Evolutionary conservation across 1,139 yeast species (phyloP).

Genomic region (Diutina mesorugosa): DNA sequence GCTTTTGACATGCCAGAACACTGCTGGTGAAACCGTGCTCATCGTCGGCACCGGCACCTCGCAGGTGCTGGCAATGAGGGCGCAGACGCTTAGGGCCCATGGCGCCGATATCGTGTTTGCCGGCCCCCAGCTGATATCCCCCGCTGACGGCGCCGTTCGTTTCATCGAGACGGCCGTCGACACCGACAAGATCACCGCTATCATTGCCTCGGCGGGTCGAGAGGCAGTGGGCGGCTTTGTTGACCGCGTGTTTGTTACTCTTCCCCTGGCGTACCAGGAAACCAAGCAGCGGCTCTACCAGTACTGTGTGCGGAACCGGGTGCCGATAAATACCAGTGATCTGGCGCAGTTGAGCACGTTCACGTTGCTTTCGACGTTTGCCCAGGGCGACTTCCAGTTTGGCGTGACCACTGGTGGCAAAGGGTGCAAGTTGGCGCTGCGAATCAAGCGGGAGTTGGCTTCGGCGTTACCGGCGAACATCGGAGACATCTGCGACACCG

Average conservation of each 20-base stretch:
- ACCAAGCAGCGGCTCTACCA: slow-evolving; percentile 28
- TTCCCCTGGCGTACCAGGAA: slow-evolving; percentile 14
- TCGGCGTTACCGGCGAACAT: slow-evolving; percentile 56
- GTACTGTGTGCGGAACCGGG: slow-evolving; percentile 46
- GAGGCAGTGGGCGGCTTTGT: slow-evolving; percentile 47
- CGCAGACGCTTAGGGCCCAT: background rate
- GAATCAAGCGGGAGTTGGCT: slow-evolving; percentile 66
- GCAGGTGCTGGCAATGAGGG: background rate
- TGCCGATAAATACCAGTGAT: slow-evolving; percentile 76
- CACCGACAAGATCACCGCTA: background rate
- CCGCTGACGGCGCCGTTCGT: background rate
- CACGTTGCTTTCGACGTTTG: slow-evolving; percentile 59
- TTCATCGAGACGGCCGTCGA: background rate
- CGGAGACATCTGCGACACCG: slow-evolving; percentile 51
- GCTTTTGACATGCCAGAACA: background rate
- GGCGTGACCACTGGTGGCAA: slow-evolving; percentile 83
- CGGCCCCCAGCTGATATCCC: background rate
- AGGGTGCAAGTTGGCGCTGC: slow-evolving; percentile 77
- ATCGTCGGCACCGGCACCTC: background rate
- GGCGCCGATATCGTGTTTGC: background rate
- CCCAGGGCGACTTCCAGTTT: slow-evolving; percentile 64
- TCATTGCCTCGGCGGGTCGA: slow-evolving; percentile 45
- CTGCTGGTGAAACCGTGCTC: background rate
- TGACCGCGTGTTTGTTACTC: slow-evolving; percentile 62
- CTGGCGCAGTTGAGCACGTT: slow-evolving; percentile 63